phyloP scores from a whole-genome alignment of 2,329 filamentous ascomycete species.

The Paecilomyces dactylethromorphus region DNA sequence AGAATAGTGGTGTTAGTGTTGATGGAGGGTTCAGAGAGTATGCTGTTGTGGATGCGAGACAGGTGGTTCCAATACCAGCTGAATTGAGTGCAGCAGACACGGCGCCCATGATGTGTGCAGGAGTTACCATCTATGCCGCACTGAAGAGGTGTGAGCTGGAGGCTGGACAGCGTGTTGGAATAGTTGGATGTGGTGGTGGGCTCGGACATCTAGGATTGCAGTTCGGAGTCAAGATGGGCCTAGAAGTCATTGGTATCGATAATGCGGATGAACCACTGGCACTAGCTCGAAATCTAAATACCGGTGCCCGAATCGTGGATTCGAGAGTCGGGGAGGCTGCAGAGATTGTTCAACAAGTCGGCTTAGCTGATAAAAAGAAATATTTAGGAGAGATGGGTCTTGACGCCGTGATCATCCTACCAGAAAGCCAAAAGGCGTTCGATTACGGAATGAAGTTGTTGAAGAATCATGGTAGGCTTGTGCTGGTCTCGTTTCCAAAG shows the following conservation, averaged over 20 bases:
- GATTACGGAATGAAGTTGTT: slow-evolving; percentile 41
- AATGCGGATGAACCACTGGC: slow-evolving; percentile 13
- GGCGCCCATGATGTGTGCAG: slow-evolving; percentile 38
- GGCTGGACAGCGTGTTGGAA: slow-evolving; percentile 30
- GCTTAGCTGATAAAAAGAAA: slow-evolving; percentile 6
- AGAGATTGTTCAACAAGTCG: slow-evolving; percentile 20
- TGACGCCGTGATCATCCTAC: slow-evolving; percentile 41
- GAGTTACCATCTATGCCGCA: slow-evolving; percentile 35
- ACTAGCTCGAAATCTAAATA: slow-evolving; percentile 25
- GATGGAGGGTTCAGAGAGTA: slow-evolving; percentile 17
- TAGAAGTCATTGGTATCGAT: slow-evolving; percentile 30
- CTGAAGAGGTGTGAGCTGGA: slow-evolving; percentile 27
- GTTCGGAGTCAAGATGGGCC: slow-evolving; percentile 30
- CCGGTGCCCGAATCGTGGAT: slow-evolving; percentile 32
- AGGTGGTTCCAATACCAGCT: slow-evolving; percentile 18
- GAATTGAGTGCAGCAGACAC: slow-evolving; percentile 29
- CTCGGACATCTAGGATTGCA: slow-evolving; percentile 31
- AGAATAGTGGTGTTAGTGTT: slow-evolving; percentile 5
- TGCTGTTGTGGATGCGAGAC: slow-evolving; percentile 14
- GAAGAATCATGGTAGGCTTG: slow-evolving; percentile 39
- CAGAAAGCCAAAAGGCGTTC: slow-evolving; percentile 42
- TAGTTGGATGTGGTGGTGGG: slow-evolving; percentile 34
- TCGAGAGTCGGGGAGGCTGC: slow-evolving; percentile 25
- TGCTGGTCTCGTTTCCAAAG: slow-evolving; percentile 43
- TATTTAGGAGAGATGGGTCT: slow-evolving; percentile 33